Conservation (phyloP, 1,284 basidiomycete genomes). For the Vanrija sp. region DNA sequence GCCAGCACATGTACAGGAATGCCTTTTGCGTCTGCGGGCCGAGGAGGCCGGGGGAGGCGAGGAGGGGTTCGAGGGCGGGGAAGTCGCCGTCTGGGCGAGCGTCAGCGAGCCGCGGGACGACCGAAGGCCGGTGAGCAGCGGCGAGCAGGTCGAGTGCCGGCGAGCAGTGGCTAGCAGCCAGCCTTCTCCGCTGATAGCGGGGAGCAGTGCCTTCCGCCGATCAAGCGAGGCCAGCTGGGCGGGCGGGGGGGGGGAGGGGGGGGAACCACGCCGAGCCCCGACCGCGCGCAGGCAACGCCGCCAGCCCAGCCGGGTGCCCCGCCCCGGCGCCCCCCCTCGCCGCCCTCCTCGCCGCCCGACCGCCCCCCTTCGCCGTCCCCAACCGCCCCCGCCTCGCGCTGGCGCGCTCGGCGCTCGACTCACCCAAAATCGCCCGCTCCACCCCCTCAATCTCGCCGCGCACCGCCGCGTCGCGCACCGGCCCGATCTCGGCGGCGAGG, state of each 20-base stretch:
- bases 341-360: neutral
- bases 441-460: conserved; percentile 44
- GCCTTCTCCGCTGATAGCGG: too few species aligned
- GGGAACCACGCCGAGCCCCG: too few species aligned
- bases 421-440: conserved; percentile 48
- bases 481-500: conserved; percentile 48
- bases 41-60: conserved; percentile 45
- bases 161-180: neutral
- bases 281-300: too few species aligned
- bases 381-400: neutral
- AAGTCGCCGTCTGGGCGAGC: conserved; percentile 50
- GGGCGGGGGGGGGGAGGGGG: too few species aligned
- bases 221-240: too few species aligned
- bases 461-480: conserved; percentile 29
- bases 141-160: too few species aligned
- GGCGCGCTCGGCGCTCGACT: neutral
- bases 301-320: too few species aligned
- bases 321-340: neutral
- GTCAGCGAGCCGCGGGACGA: neutral
- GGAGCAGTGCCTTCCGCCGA: too few species aligned
- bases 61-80: conserved; percentile 48
- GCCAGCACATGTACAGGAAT: conserved; percentile 48
- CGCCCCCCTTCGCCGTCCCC: neutral
- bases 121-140: too few species aligned
- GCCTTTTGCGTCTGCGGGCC: conserved; percentile 50